phyloP scores from a whole-genome alignment of 2,329 filamentous ascomycete species.

The Fusarium nanum region DNA sequence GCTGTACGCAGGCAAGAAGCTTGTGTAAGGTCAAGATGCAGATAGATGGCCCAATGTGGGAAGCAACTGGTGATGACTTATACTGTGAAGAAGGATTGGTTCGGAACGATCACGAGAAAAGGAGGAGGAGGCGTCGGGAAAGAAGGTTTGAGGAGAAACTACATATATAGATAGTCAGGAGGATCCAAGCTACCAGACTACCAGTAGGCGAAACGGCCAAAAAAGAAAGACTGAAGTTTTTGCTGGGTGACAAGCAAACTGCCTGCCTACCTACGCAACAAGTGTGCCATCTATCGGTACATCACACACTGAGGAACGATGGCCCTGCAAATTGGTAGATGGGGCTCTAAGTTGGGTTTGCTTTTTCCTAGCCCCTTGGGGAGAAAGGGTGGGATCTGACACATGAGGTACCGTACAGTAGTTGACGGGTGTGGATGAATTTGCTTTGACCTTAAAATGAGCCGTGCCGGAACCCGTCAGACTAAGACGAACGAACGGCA shows the following conservation, averaged over 20 bases:
- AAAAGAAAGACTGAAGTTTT: slow-evolving; percentile 44
- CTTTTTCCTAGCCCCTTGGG: slow-evolving; percentile 45
- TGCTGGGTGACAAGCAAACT: slow-evolving; percentile 38
- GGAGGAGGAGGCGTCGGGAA: slow-evolving; percentile 2
- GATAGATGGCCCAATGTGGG: slow-evolving; percentile 19
- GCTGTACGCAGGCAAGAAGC: slow-evolving; percentile 31
- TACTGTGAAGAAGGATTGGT: slow-evolving; percentile 14
- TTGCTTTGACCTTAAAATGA: slow-evolving; percentile 34
- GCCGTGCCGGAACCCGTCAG: slow-evolving; percentile 43
- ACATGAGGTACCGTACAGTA: slow-evolving; percentile 35
- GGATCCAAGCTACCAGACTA: slow-evolving; percentile 37
- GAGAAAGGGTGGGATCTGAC: slow-evolving; percentile 43
- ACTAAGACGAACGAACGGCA: slow-evolving; percentile 22
- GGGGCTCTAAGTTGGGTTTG: slow-evolving; percentile 39
- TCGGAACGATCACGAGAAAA: slow-evolving; percentile 15
- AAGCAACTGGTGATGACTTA: slow-evolving; percentile 21
- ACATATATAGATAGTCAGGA: slow-evolving; percentile 15
- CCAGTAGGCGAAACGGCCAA: slow-evolving; percentile 40
- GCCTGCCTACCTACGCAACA: slow-evolving; percentile 32
- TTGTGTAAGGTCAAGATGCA: slow-evolving; percentile 35
- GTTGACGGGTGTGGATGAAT: slow-evolving; percentile 38
- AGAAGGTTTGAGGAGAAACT: slow-evolving; percentile 8
- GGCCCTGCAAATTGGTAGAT: slow-evolving; percentile 39
- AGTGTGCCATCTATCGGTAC: slow-evolving; percentile 24
- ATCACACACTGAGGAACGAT: slow-evolving; percentile 14